Evolutionary conservation across 495 filamentous ascomycete species (phyloP), one percentile per base, ranked within the genome.

Genomic region (Aspergillus sclerotioniger): DNA sequence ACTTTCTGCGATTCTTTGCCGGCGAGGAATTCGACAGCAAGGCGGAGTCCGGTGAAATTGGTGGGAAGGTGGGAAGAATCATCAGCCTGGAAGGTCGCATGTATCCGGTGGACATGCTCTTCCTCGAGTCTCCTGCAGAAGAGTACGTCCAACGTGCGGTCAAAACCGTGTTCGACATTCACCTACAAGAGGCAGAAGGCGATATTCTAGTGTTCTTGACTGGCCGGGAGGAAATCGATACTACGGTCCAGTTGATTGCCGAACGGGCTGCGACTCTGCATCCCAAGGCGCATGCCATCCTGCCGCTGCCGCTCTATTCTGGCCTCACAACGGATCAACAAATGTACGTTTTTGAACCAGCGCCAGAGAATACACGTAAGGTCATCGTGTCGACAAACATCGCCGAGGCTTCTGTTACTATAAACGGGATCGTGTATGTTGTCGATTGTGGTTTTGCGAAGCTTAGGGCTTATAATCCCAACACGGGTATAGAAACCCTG

Each of bases 361-460:
- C 94, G 8, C 90, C 90, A 10, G 88, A 90, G 60, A 91, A 92
- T 60, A 88, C 86, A 20, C 79, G 94, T 13, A 98, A 98, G 69
- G 90, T 96, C 32, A 89, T 98, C 45, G 86, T 98, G 58, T 91
- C 90, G 3, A 98, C 94, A 47, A 98, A 98, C 68, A 97, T 98
- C 60, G 91, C 94, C 33, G 94, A 98, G 75, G 95, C 94, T 17
- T 93, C 89, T 0, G 85, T 98, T 15, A 98, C 94, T 8, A 96
- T 98, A 45, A 89, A 95, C 56, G 92, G 91, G 6, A 90, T 98
- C 60, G 85, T 91, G 47, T 98, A 92, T 65, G 93, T 98, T 16
- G 81, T 98, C 51, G 94, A 98, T 69, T 88, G 85, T 46, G 94
- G 95, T 8, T 96, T 90, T 66, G 91, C 95, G 59, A 98, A 99